Evolutionary conservation across 1,284 basidiomycete genomes (phyloP).

Genomic region (Irpex sp.): DNA sequence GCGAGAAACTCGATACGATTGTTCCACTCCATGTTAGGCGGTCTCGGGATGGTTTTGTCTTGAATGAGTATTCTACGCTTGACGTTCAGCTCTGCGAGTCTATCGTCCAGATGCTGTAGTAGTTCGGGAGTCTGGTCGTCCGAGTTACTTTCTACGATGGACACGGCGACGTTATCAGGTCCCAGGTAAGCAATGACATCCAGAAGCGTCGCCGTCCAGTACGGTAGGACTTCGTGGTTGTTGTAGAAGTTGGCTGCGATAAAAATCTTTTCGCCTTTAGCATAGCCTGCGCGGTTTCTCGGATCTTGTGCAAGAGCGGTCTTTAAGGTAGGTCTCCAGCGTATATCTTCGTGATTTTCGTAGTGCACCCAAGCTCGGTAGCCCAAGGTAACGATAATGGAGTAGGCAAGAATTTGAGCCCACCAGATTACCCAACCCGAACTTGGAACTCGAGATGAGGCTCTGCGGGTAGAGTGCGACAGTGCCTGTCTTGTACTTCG

Average conservation of each 20-base stretch:
- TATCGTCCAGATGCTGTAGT: conserved; percentile 32
- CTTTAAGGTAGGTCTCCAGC: conserved; percentile 21
- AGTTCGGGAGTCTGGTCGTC: conserved; percentile 39
- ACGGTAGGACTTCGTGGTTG: conserved; percentile 35
- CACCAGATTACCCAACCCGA: conserved; percentile 10
- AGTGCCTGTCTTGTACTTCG: background rate
- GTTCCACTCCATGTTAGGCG: conserved; percentile 32
- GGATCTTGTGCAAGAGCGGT: conserved; percentile 18
- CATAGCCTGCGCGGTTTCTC: conserved; percentile 23
- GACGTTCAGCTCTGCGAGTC: conserved; percentile 30
- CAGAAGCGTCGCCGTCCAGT: conserved; percentile 36
- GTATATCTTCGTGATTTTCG: conserved; percentile 27
- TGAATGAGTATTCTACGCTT: conserved; percentile 32
- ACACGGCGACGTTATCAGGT: conserved; percentile 47
- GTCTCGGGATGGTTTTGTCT: conserved; percentile 28
- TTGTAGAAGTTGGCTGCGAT: conserved; percentile 40
- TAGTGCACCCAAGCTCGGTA: conserved; percentile 20
- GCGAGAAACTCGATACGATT: conserved; percentile 42
- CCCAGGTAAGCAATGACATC: conserved; percentile 42
- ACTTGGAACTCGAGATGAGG: background rate
- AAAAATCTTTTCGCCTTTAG: conserved; percentile 29
- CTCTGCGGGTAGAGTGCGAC: background rate
- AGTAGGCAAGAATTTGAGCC: conserved; percentile 15
- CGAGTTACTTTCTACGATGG: conserved; percentile 54
- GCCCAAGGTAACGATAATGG: conserved; percentile 16